Conservation (phyloP, 805 yeast species). For the Novakomyces olei region DNA sequence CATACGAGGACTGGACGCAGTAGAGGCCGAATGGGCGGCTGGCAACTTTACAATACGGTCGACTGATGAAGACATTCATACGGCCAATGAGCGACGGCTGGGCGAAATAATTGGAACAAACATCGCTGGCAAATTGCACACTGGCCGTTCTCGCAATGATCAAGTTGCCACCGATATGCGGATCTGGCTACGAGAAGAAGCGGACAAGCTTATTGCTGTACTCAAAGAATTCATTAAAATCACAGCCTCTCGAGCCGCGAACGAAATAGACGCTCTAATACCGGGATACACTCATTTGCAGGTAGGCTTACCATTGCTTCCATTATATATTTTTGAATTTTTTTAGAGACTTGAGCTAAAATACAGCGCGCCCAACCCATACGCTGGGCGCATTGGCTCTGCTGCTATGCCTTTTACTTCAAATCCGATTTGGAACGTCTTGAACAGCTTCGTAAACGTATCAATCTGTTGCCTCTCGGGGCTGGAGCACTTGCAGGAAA, state of each 20-base stretch:
- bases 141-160: conserved; percentile 97
- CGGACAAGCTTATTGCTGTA: conserved; percentile 33
- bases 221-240: conserved; percentile 28
- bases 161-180: conserved; percentile 99
- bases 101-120: conserved; percentile 88
- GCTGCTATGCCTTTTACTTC: conserved; percentile 84
- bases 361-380: conserved; percentile 99
- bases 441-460: conserved; percentile 54
- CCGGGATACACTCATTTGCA: conserved; percentile 87
- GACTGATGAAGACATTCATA: conserved; percentile 95
- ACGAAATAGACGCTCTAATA: conserved; percentile 81
- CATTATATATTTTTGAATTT: too few species aligned
- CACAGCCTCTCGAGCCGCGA: conserved; percentile 50
- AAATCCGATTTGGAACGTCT: conserved; percentile 76
- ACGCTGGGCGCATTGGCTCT: conserved; percentile 96
- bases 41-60: conserved; percentile 48
- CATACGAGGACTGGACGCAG: conserved; percentile 55
- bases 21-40: conserved; percentile 62
- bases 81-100: conserved; percentile 92
- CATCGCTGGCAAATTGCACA: conserved; percentile 93
- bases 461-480: conserved; percentile 80
- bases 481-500: conserved; percentile 98
- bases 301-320: too few species aligned
- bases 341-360: too few species aligned
- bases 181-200: conserved; percentile 63